phyloP scores from a whole-genome alignment of 2,329 filamentous ascomycete genomes.

The Arthrinium puccinioides region DNA sequence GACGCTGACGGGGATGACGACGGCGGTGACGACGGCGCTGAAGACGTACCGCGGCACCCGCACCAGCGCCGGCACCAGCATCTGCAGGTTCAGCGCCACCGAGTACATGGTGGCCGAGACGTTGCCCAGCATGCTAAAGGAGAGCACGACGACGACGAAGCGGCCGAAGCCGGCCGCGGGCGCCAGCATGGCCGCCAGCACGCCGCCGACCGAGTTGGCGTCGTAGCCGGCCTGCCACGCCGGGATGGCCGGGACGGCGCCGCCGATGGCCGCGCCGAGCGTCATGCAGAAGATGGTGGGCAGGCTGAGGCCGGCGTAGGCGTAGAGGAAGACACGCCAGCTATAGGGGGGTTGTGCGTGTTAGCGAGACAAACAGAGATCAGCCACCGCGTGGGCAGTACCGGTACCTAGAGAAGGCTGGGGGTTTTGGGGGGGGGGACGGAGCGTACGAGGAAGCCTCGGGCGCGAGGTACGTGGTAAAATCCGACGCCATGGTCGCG shows the following conservation, averaged over 20 bases:
- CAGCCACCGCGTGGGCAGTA: neutral
- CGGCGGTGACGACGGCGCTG: slow-evolving; percentile 28
- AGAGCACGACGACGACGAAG: slow-evolving; percentile 28
- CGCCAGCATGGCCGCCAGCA: slow-evolving; percentile 15
- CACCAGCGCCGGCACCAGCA: slow-evolving; percentile 29
- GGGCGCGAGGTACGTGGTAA: slow-evolving; percentile 47
- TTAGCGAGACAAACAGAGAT: neutral
- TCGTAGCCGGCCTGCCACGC: slow-evolving; percentile 16
- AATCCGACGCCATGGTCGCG: slow-evolving; percentile 48
- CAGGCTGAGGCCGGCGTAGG: slow-evolving; percentile 43
- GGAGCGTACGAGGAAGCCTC: slow-evolving; percentile 27
- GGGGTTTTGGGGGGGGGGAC: too few species aligned
- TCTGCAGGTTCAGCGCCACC: slow-evolving; percentile 31
- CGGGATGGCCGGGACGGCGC: slow-evolving; percentile 11
- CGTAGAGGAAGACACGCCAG: slow-evolving; percentile 41
- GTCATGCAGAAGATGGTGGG: slow-evolving; percentile 43
- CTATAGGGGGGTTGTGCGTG: too few species aligned
- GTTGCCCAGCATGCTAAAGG: slow-evolving; percentile 29
- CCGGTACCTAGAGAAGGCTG: neutral
- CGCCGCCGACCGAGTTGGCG: slow-evolving; percentile 12
- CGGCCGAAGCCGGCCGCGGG: slow-evolving; percentile 26
- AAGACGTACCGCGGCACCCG: slow-evolving; percentile 33
- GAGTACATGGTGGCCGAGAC: slow-evolving; percentile 31
- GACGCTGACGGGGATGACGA: slow-evolving; percentile 34
- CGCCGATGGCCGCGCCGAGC: slow-evolving; percentile 20